Base-by-base conservation (phyloP, 768 basidiomycete species). In the Amanita jacksonii region DNA sequence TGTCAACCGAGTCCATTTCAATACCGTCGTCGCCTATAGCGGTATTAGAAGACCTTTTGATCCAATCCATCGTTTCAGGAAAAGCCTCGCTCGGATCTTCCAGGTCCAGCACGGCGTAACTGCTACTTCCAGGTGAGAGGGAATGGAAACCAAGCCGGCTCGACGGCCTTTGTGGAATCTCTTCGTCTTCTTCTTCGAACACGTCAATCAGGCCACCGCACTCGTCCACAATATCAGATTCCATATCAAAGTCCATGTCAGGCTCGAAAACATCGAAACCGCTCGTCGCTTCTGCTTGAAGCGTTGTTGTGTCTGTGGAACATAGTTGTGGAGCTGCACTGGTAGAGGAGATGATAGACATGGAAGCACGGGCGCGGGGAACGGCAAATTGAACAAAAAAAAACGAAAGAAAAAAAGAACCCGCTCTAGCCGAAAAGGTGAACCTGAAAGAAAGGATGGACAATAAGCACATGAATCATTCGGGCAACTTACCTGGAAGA, bases 61-160 rank as follows among this genome's bases (percentile, higher is more conserved):
- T 35, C 32, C 13, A 13, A 33, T 36, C 22, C 23, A 36, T 27
- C 9, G 23, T 35, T 24, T 35, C 33, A 23, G 31, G 32, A 23
- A 43, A 10, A 27, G 2, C 12, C 23, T 36, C 43, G 43, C 27
- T 27, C 43, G 34, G 43, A 36, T 43, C 43, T 35, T 43, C 43
- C 2, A 24, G 16, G 12, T 40, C 46, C n/a, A n/a, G n/a, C 13
- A 30, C 30, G 19, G 24, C 4, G 39, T 37, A 36, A 18, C 13
- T n/a, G 19, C 49, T 52, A 40, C 53, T 46, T 53, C 51, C 48
- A 50, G 58, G 38, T n/a, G n/a, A n/a, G n/a, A n/a, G n/a, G 34
- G 41, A 53, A 54, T 67, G 68, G 50, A 73, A 74, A 37, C 70
- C 70, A 6, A 76, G 62, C 35, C 70, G 71, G 49, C 70, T 78